Evolutionary conservation across 495 filamentous ascomycete genomes (phyloP), one percentile per base, ranked within the genome.

Genomic region (Annulohypoxylon nitens): DNA sequence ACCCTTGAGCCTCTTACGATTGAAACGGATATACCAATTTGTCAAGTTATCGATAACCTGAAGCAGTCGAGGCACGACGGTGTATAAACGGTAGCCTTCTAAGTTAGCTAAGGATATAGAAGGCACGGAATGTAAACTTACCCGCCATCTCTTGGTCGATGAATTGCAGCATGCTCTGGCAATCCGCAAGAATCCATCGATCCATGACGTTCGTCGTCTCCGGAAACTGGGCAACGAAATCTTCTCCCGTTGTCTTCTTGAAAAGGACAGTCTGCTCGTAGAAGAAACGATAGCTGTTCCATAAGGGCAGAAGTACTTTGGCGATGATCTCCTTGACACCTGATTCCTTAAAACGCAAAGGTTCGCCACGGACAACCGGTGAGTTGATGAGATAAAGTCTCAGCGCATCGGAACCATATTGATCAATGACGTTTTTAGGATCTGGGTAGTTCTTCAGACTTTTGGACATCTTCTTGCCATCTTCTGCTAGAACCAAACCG

Each of bases 1-100:
- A 64, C 96, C 96, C 89, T 98, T 99, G 62, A 99, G 85, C 18
- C 96, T 91, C 80, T 93, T 94, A 34, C 96, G 90, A 85, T 99
- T 99, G 86, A 98, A 97, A n/a, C 95, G 89, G 78, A 99, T 99
- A 81, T 99, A 99, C 97, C 97, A 99, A 82, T 99, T 99, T 2
- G 96, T 98, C 5, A 93, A 93, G 81, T 96, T 94, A 78, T 99
- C 96, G 71, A 98, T 96, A 79, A 97, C 88, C 62, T 88, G 88
- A 33, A 99, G 88, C 64, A 99, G 83, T 59, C 92, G 89, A 16
- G 97, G 96, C 60, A 98, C 95, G 23, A 99, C 96, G 7, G 96
- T 99, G 80, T 98, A 99, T 33, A 97, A 80, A 18, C 94, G 92
- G 80, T 96, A 97, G 4, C 75, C 90, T 90, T 23, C 14, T 1